phyloP scores from a whole-genome alignment of 140 eudicot genomes.

The Oenanthe javanica region DNA sequence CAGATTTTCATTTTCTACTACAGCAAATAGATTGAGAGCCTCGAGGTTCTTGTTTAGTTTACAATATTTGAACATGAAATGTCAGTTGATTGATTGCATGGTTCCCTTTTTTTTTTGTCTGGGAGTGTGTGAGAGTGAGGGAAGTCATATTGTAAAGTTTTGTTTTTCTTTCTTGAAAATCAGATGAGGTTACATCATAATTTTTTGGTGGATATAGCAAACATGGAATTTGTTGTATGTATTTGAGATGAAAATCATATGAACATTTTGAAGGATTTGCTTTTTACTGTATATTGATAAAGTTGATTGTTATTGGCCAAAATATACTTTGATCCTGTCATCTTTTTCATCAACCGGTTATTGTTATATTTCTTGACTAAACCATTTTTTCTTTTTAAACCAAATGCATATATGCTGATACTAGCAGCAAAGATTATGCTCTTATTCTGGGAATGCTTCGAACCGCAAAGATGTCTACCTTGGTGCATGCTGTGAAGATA shows the following conservation, averaged over 20 bases:
- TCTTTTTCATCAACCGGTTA: neutral
- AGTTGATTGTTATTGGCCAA: neutral
- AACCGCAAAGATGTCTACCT: no score
- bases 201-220: constrained; percentile 20
- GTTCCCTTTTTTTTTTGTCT: constrained; percentile 30
- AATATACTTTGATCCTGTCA: no score
- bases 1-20: constrained; percentile 74
- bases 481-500: no score
- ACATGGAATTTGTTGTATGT: constrained; percentile 21
- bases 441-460: no score
- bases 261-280: neutral
- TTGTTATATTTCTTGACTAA: neutral
- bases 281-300: neutral
- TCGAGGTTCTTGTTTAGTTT: neutral
- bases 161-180: constrained; percentile 18
- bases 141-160: constrained; percentile 27
- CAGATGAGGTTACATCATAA: constrained; percentile 16
- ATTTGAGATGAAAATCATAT: neutral
- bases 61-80: constrained; percentile 14
- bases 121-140: constrained; percentile 36
- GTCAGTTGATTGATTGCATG: constrained; percentile 29
- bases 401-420: neutral
- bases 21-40: constrained; percentile 61
- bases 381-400: neutral
- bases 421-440: neutral